A percentile compares a stretch with the other conserved stretches of the same genome.
Conservation (phyloP, 176 grass and related monocot genomes). For the Bonia amplexicaulis region DNA sequence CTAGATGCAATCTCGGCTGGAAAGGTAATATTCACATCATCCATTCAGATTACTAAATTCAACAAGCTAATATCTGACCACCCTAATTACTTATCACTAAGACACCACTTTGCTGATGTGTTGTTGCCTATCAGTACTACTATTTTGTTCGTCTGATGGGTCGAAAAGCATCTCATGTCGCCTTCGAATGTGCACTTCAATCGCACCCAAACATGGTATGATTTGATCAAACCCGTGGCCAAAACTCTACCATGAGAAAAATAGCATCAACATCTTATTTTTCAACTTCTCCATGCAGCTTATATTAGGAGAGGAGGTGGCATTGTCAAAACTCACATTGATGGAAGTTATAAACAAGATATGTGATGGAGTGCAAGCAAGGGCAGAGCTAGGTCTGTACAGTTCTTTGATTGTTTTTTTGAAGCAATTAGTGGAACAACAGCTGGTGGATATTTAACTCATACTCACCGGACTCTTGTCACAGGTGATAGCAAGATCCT, state of each 20-base stretch:
- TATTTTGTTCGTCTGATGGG: conserved; percentile 83
- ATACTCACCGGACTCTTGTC: too few relatives aligned
- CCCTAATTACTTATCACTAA: neutral
- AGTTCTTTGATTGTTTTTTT: neutral
- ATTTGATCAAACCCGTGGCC: neutral
- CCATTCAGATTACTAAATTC: neutral
- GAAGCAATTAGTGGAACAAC: neutral
- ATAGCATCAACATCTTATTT: neutral
- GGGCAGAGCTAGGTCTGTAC: conserved; percentile 57
- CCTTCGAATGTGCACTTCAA: conserved; percentile 71
- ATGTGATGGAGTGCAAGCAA: conserved; percentile 70
- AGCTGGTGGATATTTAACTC: neutral
- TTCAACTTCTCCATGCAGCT: conserved; percentile 31
- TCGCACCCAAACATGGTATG: conserved; percentile 81
- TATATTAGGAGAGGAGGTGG: conserved; percentile 76
- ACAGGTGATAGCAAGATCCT: too few relatives aligned
- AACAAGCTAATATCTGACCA: neutral
- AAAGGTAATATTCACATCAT: conserved; percentile 39
- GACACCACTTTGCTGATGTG: neutral
- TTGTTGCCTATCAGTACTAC: conserved; percentile 49
- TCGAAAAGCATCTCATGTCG: conserved; percentile 65
- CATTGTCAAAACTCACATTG: conserved; percentile 71
- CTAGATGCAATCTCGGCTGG: conserved; percentile 67
- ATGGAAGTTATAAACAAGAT: conserved; percentile 64
- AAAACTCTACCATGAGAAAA: neutral